Conservation (phyloP, 2,329 filamentous ascomycete genomes). For the Furcasterigmium sp. region DNA sequence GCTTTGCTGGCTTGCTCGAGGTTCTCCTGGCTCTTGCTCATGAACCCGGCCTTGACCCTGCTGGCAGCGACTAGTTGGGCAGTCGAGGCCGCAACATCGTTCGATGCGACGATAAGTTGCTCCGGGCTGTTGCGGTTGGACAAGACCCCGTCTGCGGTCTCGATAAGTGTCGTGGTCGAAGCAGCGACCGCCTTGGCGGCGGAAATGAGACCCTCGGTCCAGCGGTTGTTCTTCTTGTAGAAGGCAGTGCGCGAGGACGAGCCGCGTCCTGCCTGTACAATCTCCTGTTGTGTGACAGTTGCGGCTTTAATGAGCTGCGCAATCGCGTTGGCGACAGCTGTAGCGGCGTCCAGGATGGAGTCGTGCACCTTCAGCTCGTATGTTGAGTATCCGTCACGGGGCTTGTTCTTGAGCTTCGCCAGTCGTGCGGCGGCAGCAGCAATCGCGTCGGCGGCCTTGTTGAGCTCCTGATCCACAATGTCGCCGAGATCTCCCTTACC, state of each 20-base stretch:
- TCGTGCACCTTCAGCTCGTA: slow-evolving; percentile 97
- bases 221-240: slow-evolving; percentile 99
- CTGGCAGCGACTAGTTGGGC: slow-evolving; percentile 94
- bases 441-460: slow-evolving; percentile 91
- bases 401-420: slow-evolving; percentile 90
- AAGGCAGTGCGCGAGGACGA: slow-evolving; percentile 86
- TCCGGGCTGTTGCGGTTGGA: slow-evolving; percentile 89
- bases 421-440: slow-evolving; percentile 85
- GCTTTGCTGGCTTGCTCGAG: slow-evolving; percentile 90
- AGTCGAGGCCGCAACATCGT: slow-evolving; percentile 92
- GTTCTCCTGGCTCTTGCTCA: slow-evolving; percentile 92
- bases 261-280: slow-evolving; percentile 87
- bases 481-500: slow-evolving; percentile 86
- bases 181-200: slow-evolving; percentile 93
- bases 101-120: slow-evolving; percentile 95
- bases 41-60: slow-evolving; percentile 95
- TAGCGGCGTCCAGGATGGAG: slow-evolving; percentile 86
- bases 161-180: slow-evolving; percentile 93
- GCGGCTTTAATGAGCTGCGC: slow-evolving; percentile 92
- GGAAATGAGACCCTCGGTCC: slow-evolving; percentile 96
- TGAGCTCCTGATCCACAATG: slow-evolving; percentile 85
- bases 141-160: slow-evolving; percentile 94
- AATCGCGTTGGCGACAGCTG: slow-evolving; percentile 90
- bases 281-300: slow-evolving; percentile 89
- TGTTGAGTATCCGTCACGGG: slow-evolving; percentile 89